Evolutionary conservation across 2,329 filamentous ascomycete genomes (phyloP), one percentile per base, ranked within the genome.

Genomic region (Fusarium sp.): DNA sequence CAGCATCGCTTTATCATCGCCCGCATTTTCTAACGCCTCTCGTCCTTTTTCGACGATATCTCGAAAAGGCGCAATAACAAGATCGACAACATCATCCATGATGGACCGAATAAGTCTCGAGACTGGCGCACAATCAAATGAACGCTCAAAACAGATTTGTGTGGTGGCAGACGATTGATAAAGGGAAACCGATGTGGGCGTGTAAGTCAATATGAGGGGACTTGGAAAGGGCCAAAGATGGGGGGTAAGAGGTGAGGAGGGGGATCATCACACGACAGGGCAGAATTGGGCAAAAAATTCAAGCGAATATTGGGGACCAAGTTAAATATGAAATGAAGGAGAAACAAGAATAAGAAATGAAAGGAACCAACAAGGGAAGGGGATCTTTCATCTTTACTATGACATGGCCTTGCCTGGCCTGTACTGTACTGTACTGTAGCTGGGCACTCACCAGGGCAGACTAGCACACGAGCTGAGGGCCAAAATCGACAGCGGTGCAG

Each of bases 11-110:
- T 82, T 77, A 25, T 80, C 74, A 57, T 81, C 79, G 41, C 78
- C 82, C 12, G 84, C 84, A 79, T 87, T 87, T 27, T 81, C 79
- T 49, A 83, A 72, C 1, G 86, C 86, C 13, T 72, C 63, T 34
- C 78, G 83, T 32, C 82, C 85, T 78, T 86, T 87, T 45, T 85
- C 82, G 54, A 86, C 82, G 57, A 88, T 83, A 46, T 88, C 85
- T 55, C 77, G 80, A 70, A 88, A 88, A 29, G 85, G 85, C 37
- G 80, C 79, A 29, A 87, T 77, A 40, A 87, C 83, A 47, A 88
- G 82, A 46, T 81, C 79, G 46, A 72, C 71, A 25, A 83, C 77
- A 52, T 80, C 76, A 61, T 83, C 81, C 82, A 84, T 84, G 65
- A 41, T 63, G 62, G 63, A 49, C 49, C 41, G 13, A 22, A 42